Percentiles rank a stretch among this genome's conserved stretches.
These are phyloP conservation scores for Sporothrix phasma DNA, from an alignment of 2,329 filamentous ascomycete genomes.

Conservation along the genomic window DNA sequence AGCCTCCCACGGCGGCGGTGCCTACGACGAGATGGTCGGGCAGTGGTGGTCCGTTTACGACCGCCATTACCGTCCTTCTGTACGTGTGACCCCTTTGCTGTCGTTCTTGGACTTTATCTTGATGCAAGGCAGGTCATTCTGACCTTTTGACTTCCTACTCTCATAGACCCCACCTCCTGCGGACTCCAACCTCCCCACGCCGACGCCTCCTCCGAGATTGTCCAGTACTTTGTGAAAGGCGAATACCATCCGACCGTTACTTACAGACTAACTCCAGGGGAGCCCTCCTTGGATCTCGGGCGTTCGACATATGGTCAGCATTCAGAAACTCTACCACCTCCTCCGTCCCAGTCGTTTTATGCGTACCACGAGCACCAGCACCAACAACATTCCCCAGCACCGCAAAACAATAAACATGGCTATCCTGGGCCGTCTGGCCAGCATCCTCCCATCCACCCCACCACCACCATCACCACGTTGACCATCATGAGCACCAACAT, in stretches of 20 bases:
- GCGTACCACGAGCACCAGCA: conserved; percentile 19
- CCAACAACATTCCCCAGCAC: conserved; percentile 9
- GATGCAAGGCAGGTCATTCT: not conserved
- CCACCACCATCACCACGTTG: conserved; percentile 6
- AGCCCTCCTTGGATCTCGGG: conserved; percentile 24
- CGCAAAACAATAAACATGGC: conserved; percentile 19
- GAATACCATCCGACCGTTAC: conserved; percentile 35
- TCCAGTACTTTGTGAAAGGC: conserved; percentile 46
- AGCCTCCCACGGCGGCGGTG: conserved; percentile 43
- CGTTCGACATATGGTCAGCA: conserved; percentile 24
- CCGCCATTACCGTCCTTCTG: conserved; percentile 58
- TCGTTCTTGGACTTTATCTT: not conserved
- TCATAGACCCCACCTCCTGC: not conserved
- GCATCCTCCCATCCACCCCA: conserved; percentile 19
- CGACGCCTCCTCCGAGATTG: conserved; percentile 25
- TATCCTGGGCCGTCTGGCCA: conserved; percentile 14
- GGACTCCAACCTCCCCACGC: not conserved
- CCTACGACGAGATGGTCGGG: conserved; percentile 74
- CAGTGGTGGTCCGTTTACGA: conserved; percentile 96
- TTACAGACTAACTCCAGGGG: conserved; percentile 27
- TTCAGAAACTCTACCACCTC: conserved; percentile 21
- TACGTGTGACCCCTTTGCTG: conserved; percentile 26
- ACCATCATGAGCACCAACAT: conserved; percentile 19
- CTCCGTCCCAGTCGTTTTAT: conserved; percentile 19
- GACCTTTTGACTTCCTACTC: not conserved